Evolutionary conservation across 2,329 filamentous ascomycete species (phyloP).

Genomic region (Setomelanomma holmii): DNA sequence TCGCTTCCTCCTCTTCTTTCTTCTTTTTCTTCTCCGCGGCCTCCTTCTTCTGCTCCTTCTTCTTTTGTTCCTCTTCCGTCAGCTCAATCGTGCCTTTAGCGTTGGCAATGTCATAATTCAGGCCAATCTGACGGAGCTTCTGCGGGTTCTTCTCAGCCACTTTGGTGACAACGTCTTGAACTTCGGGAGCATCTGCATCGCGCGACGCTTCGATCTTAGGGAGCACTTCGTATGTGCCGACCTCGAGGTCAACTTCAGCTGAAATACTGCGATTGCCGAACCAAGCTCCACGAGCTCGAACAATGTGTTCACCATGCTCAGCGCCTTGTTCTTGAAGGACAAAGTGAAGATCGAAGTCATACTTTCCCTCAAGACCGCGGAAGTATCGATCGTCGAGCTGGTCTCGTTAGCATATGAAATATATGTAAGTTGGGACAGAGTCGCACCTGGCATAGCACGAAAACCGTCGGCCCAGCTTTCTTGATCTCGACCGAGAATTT

Average conservation of each 20-base stretch:
- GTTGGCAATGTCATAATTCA: conserved; percentile 74
- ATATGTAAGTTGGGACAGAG: conserved; percentile 45
- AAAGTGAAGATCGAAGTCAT: conserved; percentile 64
- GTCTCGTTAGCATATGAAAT: conserved; percentile 49
- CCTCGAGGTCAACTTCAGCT: conserved; percentile 75
- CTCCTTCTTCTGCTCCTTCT: conserved; percentile 46
- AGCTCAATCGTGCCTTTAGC: conserved; percentile 64
- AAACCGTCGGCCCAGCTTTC: conserved; percentile 60
- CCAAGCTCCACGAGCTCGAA: conserved; percentile 58
- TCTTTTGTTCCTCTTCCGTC: conserved; percentile 56
- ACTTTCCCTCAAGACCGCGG: conserved; percentile 62
- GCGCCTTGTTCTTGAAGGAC: conserved; percentile 60
- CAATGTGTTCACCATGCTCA: conserved; percentile 59
- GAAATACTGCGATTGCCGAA: conserved; percentile 75
- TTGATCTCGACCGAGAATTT: conserved; percentile 64
- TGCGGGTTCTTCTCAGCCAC: conserved; percentile 49
- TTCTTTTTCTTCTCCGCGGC: conserved; percentile 40
- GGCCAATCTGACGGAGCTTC: conserved; percentile 68
- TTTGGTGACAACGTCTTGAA: conserved; percentile 68
- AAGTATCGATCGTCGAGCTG: conserved; percentile 67
- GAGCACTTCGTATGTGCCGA: conserved; percentile 75
- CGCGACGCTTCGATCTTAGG: conserved; percentile 74
- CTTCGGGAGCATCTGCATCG: conserved; percentile 54
- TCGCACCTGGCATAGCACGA: conserved; percentile 64
- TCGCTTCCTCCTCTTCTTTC: conserved; percentile 40